Percentiles rank a stretch among this genome's conserved stretches.
These are phyloP conservation scores for Phalaenopsis equestris DNA, from an alignment of 106 monocot species.

Conservation along the genomic window DNA sequence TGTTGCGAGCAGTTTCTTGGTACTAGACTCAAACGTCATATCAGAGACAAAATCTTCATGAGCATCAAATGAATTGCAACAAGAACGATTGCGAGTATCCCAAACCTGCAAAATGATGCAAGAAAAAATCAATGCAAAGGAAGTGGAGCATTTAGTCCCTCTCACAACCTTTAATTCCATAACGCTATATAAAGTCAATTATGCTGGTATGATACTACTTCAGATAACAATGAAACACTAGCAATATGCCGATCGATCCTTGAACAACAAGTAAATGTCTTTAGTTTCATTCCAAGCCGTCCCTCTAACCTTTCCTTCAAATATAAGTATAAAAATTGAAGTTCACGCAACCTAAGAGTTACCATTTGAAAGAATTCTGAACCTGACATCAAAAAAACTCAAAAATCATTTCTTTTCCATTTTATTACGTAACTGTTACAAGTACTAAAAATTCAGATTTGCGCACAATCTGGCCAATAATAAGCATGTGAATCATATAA, in stretches of 20 bases:
- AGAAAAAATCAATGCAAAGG: constrained; percentile 1
- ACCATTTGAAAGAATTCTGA: background rate
- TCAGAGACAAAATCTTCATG: constrained; percentile 66
- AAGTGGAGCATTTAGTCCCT: background rate
- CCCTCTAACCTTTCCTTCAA: background rate
- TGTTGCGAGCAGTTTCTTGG: constrained; percentile 43
- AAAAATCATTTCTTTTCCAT: background rate
- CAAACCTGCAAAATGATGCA: constrained; percentile 39
- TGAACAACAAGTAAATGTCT: background rate
- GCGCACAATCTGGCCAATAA: background rate
- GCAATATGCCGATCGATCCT: background rate
- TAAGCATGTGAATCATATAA: background rate
- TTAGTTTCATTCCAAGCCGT: background rate
- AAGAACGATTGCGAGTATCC: constrained; percentile 53
- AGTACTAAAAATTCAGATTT: background rate
- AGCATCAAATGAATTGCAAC: constrained; percentile 55
- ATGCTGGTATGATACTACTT: background rate
- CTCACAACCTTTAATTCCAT: background rate
- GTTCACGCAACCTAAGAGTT: background rate
- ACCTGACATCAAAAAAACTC: background rate
- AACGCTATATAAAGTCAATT: background rate
- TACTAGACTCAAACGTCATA: constrained; percentile 39
- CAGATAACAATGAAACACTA: background rate
- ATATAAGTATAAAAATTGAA: background rate
- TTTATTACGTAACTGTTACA: background rate